Base-by-base conservation (phyloP, 805 yeast genomes). In the Starmerella floris region DNA sequence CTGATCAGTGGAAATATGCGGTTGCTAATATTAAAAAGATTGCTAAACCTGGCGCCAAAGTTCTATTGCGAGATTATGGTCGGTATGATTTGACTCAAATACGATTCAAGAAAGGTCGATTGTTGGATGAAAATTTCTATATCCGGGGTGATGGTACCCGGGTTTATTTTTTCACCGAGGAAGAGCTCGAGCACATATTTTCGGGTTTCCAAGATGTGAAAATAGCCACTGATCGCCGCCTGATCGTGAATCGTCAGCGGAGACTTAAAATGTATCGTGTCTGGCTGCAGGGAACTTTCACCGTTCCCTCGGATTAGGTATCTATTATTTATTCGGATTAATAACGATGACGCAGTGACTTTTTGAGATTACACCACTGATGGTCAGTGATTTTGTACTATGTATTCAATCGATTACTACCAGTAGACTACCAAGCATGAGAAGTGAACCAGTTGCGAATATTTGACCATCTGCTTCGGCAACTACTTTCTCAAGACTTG, bases 91-190 rank as follows among this genome's bases (percentile, higher is more conserved):
- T 91, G 61, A 95, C 98, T 0, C 98, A 91, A 59, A 79, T 91
- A 42, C 65, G 98, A 53, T 85, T 88, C 67, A 91, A 91, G 62
- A 82, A 81, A 59, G 80, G 83, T 37, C 73, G 97, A 54, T 62
- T 83, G 23, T 61, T 91, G 42, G 95, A 83, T 42, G 96, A 88
- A 43, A 87, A 91, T 61, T 91, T 91, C 57, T 91, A 91, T 62
- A 84, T 87, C 30, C 74, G 98, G 56, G 98, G 98, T 30, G 98
- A 91, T 59, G 98, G 98, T 37, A 91, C 98, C 0, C 70, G 98
- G 53, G 98, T 91, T 11, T 91, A 91, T 60, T 91, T 91, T 65
- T 91, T 91, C 66, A 83, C 95, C 2, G 97, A 88, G 58, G 94
- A 88, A 45, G 95, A 91, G 62, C 62, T 88, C 44, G 68, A 82